phyloP scores from a whole-genome alignment of 2,329 filamentous ascomycete genomes.

The Alternaria infectoria region DNA sequence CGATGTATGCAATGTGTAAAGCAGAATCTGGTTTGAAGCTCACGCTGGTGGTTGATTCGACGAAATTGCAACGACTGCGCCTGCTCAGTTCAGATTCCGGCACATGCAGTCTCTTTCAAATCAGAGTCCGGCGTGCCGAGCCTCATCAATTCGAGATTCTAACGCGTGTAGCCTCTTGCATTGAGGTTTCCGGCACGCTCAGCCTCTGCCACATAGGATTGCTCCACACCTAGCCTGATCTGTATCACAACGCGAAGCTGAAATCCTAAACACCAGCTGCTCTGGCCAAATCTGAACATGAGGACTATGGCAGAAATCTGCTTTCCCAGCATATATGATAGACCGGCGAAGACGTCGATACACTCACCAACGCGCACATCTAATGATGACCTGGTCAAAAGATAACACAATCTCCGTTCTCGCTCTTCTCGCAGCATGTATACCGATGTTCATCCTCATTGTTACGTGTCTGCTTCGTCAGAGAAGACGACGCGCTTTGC shows the following conservation, averaged over 20 bases:
- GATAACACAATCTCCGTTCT: neutral
- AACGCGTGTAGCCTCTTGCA: no score
- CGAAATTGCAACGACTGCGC: neutral
- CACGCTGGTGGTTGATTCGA: neutral
- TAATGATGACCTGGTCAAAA: neutral
- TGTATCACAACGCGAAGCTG: neutral
- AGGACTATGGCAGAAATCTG: neutral
- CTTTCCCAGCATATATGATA: neutral
- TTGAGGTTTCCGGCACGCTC: rapidly evolving
- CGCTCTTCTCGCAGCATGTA: neutral
- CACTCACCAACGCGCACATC: neutral
- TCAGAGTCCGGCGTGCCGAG: neutral
- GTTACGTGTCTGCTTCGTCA: neutral
- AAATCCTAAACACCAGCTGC: no score
- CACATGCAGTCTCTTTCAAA: no score
- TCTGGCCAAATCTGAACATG: neutral
- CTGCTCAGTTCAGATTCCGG: neutral
- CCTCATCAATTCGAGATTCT: neutral
- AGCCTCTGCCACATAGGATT: neutral
- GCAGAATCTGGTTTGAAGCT: neutral
- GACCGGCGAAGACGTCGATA: neutral
- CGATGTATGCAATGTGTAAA: neutral
- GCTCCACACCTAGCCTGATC: neutral
- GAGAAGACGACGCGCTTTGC: neutral
- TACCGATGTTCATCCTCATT: neutral